phyloP scores from a whole-genome alignment of 129 eudicot genomes.

The Lactuca sativa region DNA sequence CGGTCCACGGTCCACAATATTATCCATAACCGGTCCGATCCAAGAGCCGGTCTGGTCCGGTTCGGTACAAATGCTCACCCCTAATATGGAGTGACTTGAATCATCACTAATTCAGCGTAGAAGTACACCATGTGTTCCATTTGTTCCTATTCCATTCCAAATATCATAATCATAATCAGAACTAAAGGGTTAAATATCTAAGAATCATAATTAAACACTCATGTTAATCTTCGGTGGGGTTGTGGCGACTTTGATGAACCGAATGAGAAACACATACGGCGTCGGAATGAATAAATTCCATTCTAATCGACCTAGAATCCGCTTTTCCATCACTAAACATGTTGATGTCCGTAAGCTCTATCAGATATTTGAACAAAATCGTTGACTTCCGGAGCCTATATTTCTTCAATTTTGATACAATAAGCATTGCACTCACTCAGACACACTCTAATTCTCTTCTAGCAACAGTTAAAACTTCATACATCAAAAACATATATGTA shows the following conservation, averaged over 20 bases:
- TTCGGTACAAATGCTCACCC: too few relatives aligned
- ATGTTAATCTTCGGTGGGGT: constrained; percentile 20
- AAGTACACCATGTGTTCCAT: constrained; percentile 63
- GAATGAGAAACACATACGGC: constrained; percentile 67
- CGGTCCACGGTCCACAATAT: too few relatives aligned
- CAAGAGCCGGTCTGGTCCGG: too few relatives aligned
- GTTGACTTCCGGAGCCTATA: constrained; percentile 89
- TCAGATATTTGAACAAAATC: constrained; percentile 76
- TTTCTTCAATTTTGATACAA: constrained; percentile 87
- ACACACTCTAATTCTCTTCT: constrained; percentile 75
- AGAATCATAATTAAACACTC: background rate
- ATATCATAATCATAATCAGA: too few relatives aligned
- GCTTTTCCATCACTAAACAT: constrained; percentile 71
- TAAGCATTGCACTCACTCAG: constrained; percentile 81
- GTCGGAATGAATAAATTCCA: constrained; percentile 84
- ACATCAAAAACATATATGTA: too few relatives aligned
- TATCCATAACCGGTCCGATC: too few relatives aligned
- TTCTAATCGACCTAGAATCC: constrained; percentile 58
- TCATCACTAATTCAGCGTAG: constrained; percentile 75
- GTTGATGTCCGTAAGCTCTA: constrained; percentile 52
- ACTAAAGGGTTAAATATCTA: too few relatives aligned
- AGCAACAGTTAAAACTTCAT: constrained; percentile 20
- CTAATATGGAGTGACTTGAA: constrained; percentile 56
- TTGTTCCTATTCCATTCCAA: constrained; percentile 9
- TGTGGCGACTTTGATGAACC: constrained; percentile 69